A percentile compares a stretch with the other conserved stretches of the same genome.
Conservation (phyloP, 2,329 filamentous ascomycete species). For the Aspergillus sp. region DNA sequence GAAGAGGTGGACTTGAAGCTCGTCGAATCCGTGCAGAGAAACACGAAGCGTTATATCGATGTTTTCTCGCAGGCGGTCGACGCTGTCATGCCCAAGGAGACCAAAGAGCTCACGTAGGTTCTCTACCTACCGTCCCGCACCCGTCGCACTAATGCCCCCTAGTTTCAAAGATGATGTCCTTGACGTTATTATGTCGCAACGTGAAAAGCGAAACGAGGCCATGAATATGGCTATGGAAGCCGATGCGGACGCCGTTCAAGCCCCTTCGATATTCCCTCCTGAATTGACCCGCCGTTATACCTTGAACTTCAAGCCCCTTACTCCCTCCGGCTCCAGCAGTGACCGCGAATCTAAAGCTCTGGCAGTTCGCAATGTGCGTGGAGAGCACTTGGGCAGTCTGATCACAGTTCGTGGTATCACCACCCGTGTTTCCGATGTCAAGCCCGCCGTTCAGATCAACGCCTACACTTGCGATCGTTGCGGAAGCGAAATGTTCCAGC, state of each 20-base stretch:
- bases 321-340: slow-evolving; percentile 65
- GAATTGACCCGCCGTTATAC: slow-evolving; percentile 92
- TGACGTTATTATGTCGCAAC: slow-evolving; percentile 92
- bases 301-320: slow-evolving; percentile 89
- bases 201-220: slow-evolving; percentile 79
- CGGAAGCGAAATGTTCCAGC: slow-evolving; percentile 96
- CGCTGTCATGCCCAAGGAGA: slow-evolving; percentile 75
- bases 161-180: slow-evolving; percentile 97
- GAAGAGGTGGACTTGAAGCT: slow-evolving; percentile 64
- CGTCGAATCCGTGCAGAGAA: slow-evolving; percentile 80
- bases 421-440: slow-evolving; percentile 94
- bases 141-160: slow-evolving; percentile 19
- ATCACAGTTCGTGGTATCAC: slow-evolving; percentile 94
- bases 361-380: slow-evolving; percentile 89
- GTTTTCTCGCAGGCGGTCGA: slow-evolving; percentile 86
- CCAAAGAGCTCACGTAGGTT: slow-evolving; percentile 69
- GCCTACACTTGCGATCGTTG: slow-evolving; percentile 97
- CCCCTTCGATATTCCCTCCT: slow-evolving; percentile 80
- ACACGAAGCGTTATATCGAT: slow-evolving; percentile 94
- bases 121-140: background rate
- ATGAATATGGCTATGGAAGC: slow-evolving; percentile 66
- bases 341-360: slow-evolving; percentile 61
- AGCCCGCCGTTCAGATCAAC: slow-evolving; percentile 95
- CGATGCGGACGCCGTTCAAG: slow-evolving; percentile 60
- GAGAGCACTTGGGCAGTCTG: slow-evolving; percentile 86